phyloP scores from a whole-genome alignment of 1,284 basidiomycete genomes.

The Tilletia walkeri region DNA sequence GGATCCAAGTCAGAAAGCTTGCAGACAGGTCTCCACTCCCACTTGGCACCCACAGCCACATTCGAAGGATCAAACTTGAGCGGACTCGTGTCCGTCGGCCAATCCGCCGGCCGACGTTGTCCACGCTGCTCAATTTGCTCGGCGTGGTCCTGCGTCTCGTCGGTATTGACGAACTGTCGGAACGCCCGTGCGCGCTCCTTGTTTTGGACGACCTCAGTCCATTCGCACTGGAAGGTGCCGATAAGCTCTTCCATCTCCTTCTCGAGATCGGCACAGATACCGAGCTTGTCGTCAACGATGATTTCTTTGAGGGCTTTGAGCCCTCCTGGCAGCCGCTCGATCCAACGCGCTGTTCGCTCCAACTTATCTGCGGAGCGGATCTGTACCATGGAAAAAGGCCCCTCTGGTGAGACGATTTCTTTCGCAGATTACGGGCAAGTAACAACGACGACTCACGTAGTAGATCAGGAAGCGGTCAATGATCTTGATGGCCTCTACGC shows the following conservation, averaged over 20 bases:
- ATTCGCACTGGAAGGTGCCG: slow-evolving; percentile 70
- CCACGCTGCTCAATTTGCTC: slow-evolving; percentile 68
- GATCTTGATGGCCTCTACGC: slow-evolving; percentile 61
- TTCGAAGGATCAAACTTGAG: slow-evolving; percentile 60
- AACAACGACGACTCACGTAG: neutral
- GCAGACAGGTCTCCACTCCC: slow-evolving; percentile 67
- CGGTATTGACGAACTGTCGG: slow-evolving; percentile 70
- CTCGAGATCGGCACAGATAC: slow-evolving; percentile 72
- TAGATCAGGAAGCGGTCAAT: slow-evolving; percentile 68
- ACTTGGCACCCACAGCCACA: slow-evolving; percentile 61
- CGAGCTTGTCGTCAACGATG: slow-evolving; percentile 72
- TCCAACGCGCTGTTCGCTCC: slow-evolving; percentile 71
- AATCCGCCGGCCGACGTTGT: slow-evolving; percentile 69
- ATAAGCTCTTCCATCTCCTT: slow-evolving; percentile 69
- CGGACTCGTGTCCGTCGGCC: slow-evolving; percentile 65
- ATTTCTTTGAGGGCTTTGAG: slow-evolving; percentile 68
- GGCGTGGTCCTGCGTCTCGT: slow-evolving; percentile 62
- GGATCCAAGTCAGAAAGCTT: slow-evolving; percentile 62
- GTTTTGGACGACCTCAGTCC: slow-evolving; percentile 67
- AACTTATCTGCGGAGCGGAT: slow-evolving; percentile 66
- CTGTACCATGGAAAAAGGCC: slow-evolving; percentile 60
- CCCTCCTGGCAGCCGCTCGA: slow-evolving; percentile 71
- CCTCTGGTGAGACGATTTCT: no score
- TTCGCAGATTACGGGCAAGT: no score
- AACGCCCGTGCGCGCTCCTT: slow-evolving; percentile 64